Percentiles rank a stretch among this genome's conserved stretches.
Conservation (phyloP, 192 early-diverging fungal species). For the Bifiguratus adelaidae region DNA sequence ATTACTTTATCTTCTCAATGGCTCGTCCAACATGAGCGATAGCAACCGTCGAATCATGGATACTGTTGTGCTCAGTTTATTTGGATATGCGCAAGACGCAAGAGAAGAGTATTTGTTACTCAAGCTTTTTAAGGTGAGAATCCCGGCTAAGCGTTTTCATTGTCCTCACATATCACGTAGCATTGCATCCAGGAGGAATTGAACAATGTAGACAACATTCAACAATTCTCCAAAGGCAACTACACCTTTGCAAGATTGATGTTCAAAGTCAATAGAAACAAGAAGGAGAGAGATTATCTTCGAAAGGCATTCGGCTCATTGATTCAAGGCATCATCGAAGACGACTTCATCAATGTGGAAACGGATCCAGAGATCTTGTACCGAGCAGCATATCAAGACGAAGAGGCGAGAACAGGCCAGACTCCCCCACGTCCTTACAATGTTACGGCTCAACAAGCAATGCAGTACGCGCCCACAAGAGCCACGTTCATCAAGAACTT, state of each 20-base stretch:
- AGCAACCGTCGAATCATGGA: constrained; percentile 79
- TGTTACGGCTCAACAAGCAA: constrained; percentile 68
- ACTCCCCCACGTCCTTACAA: constrained; percentile 66
- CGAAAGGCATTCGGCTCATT: constrained; percentile 77
- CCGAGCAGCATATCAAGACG: constrained; percentile 74
- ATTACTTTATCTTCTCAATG: constrained; percentile 79
- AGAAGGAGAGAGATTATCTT: constrained; percentile 90
- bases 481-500: constrained; percentile 57
- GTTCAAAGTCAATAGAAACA: constrained; percentile 88
- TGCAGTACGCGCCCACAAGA: constrained; percentile 69
- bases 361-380: constrained; percentile 87
- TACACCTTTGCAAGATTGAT: constrained; percentile 93
- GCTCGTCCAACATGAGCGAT: constrained; percentile 38
- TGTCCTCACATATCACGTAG: constrained; percentile 11
- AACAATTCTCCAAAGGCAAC: constrained; percentile 91
- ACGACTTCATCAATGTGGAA: constrained; percentile 78
- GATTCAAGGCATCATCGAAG: constrained; percentile 66
- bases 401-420: constrained; percentile 82
- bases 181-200: constrained; percentile 83
- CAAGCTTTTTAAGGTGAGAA: constrained; percentile 76
- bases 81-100: constrained; percentile 94
- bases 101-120: constrained; percentile 95
- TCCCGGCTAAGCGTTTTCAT: neutral
- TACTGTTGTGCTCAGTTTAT: constrained; percentile 82
- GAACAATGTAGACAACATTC: constrained; percentile 64